Evolutionary conservation across 106 monocot species (phyloP), one percentile per base, ranked within the genome.

Genomic region (Chionographis japonica): DNA sequence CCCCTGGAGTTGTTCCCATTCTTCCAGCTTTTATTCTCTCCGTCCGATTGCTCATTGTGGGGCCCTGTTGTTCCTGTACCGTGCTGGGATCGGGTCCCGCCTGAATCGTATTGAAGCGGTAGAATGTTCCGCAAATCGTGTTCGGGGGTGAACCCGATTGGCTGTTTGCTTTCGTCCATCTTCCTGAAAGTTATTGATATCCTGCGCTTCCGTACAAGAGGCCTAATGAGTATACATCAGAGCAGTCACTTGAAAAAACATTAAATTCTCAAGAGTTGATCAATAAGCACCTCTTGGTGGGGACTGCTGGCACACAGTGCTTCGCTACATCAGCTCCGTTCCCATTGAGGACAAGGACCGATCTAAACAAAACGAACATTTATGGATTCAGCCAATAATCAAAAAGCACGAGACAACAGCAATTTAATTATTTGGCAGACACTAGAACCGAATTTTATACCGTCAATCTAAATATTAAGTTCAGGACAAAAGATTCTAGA

Each of bases 281-380:
- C 2, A 74, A 51, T 52, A 15, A 62, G 8, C 49, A 92, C 93
- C 94, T 84, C 49, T 90, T 90, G 2, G 65, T 54, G 16, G 90
- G 94, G 19, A 90, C 90, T 49, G 85, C 87, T 3, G 94, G 87
- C 36, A 94, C 90, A 56, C 94, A 94, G 73, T 94, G 94, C 69
- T 87, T 94, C 0, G 94, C 90, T 9, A 94, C 71, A 55, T 94
- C 94, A 68, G 94, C 94, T 4, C 82, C 94, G 77, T 94, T 94
- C 1, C 94, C 90, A 65, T 90, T 87, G 42, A 94, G 59, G 15
- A 94, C 78, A 8, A 94, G 78, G 42, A 90, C 94, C 2, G 94
- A 94, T 75, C 94, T 90, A 54, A 16, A 62, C 27, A 72, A 56
- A 50, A 59, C n/a, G 20, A 9, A 46, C 11, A 66, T 14, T 38